phyloP scores from a whole-genome alignment of 2,329 filamentous ascomycete species.

The Penicillium rolfsii region DNA sequence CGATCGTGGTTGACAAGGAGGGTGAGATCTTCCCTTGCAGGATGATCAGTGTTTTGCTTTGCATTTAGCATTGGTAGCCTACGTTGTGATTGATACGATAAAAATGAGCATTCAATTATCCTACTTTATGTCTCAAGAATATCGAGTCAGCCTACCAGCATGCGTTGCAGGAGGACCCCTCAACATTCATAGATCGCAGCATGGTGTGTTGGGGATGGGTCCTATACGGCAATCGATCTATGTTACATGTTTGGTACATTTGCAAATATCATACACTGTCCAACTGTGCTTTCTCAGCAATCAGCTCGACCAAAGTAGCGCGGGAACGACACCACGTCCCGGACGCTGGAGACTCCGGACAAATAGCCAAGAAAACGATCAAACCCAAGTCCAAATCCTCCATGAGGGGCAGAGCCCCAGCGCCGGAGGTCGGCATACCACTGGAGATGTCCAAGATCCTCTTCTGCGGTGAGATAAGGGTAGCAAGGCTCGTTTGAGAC shows the following conservation, averaged over 20 bases:
- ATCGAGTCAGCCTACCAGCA: not conserved
- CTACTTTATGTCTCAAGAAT: too few species aligned
- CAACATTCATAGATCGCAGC: not conserved
- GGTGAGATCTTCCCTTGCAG: not conserved
- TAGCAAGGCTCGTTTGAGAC: slow-evolving; percentile 32
- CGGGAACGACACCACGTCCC: slow-evolving; percentile 85
- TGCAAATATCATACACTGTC: slow-evolving; percentile 22
- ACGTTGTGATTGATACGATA: too few species aligned
- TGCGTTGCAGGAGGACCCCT: not conserved
- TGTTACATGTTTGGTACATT: slow-evolving; percentile 20
- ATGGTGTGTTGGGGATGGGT: not conserved
- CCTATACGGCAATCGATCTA: slow-evolving; percentile 12
- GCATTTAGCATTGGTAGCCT: not conserved
- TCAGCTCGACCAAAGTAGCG: slow-evolving; percentile 63
- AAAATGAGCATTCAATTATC: not conserved
- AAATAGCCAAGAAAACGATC: slow-evolving; percentile 85
- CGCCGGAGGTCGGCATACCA: slow-evolving; percentile 90
- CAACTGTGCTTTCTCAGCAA: slow-evolving; percentile 40
- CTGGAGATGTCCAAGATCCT: slow-evolving; percentile 60
- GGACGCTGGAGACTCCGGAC: slow-evolving; percentile 76
- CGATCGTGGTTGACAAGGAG: not conserved
- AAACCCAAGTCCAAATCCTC: slow-evolving; percentile 88
- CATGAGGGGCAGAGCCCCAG: slow-evolving; percentile 90
- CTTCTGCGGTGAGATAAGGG: slow-evolving; percentile 42
- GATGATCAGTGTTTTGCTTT: not conserved